Evolutionary conservation across 768 basidiomycete genomes (phyloP).

Genomic region (Leucogyrophana mollusca): DNA sequence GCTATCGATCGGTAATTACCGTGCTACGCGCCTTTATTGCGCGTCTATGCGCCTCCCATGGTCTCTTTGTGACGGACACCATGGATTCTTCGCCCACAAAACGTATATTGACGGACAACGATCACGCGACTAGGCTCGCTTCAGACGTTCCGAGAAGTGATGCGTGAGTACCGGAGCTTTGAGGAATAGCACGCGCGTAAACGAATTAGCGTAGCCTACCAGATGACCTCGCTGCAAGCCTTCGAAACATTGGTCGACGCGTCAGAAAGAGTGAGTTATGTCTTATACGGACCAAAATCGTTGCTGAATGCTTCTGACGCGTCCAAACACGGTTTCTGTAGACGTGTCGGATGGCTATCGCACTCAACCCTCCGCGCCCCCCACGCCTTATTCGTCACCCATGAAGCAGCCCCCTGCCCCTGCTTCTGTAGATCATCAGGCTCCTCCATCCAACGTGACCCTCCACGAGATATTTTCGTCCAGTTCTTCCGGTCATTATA

Average conservation of each 20-base stretch:
- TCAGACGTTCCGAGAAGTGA: conserved; percentile 20
- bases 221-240: conserved; percentile 49
- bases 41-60: no score
- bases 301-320: conserved; percentile 28
- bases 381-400: conserved; percentile 16
- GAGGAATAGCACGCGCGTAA: conserved; percentile 11
- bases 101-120: conserved; percentile 34
- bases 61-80: conserved; percentile 1
- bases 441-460: conserved; percentile 56
- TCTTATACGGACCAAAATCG: conserved; percentile 5
- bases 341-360: conserved; percentile 65
- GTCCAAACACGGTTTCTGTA: conserved; percentile 29
- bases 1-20: no score
- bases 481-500: conserved; percentile 29
- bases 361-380: conserved; percentile 34
- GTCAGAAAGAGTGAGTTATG: conserved; percentile 55
- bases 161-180: conserved; percentile 19
- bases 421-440: conserved; percentile 32
- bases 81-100: conserved; percentile 28
- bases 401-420: conserved; percentile 27
- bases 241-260: conserved; percentile 58
- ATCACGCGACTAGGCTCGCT: conserved; percentile 21
- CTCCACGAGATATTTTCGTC: conserved; percentile 47
- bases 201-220: conserved; percentile 33
- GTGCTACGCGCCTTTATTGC: no score